Percentiles rank a stretch among this genome's conserved stretches.
Evolutionary conservation across 192 early-diverging fungal species (phyloP).

Genomic region (Spinellus fusiger): DNA sequence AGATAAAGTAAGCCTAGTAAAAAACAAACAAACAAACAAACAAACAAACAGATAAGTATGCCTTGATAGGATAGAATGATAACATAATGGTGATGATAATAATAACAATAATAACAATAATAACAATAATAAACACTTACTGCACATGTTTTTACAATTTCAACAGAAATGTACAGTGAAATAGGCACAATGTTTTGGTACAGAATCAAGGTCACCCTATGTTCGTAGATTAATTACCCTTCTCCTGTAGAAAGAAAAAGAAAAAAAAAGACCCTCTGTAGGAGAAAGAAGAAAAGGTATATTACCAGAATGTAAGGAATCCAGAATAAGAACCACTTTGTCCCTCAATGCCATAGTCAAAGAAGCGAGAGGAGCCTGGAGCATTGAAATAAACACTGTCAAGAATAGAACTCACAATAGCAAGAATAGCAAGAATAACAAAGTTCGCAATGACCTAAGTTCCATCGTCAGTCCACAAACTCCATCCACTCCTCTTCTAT

Average conservation of each 20-base stretch:
- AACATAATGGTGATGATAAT: too few relatives aligned
- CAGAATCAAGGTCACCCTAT: slow-evolving; percentile 77
- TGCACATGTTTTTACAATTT: slow-evolving; percentile 86
- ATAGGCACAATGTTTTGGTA: slow-evolving; percentile 97
- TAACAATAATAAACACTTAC: slow-evolving; percentile 26
- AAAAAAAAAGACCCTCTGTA: too few relatives aligned
- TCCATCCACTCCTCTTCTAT: too few relatives aligned
- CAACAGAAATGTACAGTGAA: slow-evolving; percentile 89
- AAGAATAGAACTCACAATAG: slow-evolving; percentile 59
- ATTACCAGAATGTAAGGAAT: slow-evolving; percentile 69
- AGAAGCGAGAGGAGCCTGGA: slow-evolving; percentile 42
- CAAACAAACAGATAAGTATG: slow-evolving; percentile 1
- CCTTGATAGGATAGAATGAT: not conserved
- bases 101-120: not conserved
- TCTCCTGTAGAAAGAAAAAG: not conserved
- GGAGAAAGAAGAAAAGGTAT: not conserved
- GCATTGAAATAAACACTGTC: slow-evolving; percentile 58
- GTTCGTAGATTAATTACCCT: too few relatives aligned
- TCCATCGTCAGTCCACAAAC: not conserved
- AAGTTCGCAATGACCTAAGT: slow-evolving; percentile 68
- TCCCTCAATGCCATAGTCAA: slow-evolving; percentile 45
- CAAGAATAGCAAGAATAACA: slow-evolving; percentile 66
- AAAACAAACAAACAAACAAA: not conserved
- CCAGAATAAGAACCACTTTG: slow-evolving; percentile 48
- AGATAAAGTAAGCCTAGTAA: slow-evolving; percentile 82